phyloP scores from a whole-genome alignment of 495 filamentous ascomycete genomes.

The Penicillium cataractarum region DNA sequence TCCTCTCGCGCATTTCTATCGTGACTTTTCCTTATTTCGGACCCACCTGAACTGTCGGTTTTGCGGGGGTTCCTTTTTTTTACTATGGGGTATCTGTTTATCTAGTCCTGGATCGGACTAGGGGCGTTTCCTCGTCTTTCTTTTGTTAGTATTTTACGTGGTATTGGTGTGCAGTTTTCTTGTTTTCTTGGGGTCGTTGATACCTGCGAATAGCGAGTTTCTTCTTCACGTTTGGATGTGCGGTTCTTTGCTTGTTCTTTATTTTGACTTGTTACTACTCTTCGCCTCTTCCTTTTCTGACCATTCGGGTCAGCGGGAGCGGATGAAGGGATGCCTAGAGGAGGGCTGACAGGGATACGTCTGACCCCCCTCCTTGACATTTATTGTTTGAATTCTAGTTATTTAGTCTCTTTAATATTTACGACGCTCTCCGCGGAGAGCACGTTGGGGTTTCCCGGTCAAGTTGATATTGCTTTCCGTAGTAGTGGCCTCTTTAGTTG shows the following conservation, averaged over 20 bases:
- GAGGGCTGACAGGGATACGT: neutral
- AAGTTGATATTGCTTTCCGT: neutral
- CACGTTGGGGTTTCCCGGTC: neutral
- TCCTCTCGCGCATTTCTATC: constrained; percentile 4
- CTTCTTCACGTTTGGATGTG: constrained; percentile 6
- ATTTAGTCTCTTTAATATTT: constrained; percentile 17
- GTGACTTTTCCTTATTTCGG: neutral
- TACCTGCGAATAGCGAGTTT: constrained; percentile 25
- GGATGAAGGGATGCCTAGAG: constrained; percentile 29
- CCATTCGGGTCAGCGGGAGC: constrained; percentile 31
- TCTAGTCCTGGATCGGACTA: neutral
- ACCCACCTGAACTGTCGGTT: neutral
- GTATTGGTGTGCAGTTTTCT: constrained; percentile 2
- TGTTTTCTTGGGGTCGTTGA: constrained; percentile 21
- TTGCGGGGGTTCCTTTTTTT: neutral
- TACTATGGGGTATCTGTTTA: neutral
- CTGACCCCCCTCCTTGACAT: constrained; percentile 3
- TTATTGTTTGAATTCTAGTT: constrained; percentile 5
- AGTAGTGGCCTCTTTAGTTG: neutral
- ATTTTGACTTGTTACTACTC: constrained; percentile 6
- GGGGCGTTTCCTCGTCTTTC: constrained; percentile 9
- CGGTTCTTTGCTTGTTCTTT: neutral
- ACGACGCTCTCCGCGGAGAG: constrained; percentile 12
- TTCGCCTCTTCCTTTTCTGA: constrained; percentile 5
- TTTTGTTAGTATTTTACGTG: constrained; percentile 10